Percentiles rank a stretch among this genome's conserved stretches.
Conservation (phyloP, 208 protist species). For the Kentomonas sorsogonicus region DNA sequence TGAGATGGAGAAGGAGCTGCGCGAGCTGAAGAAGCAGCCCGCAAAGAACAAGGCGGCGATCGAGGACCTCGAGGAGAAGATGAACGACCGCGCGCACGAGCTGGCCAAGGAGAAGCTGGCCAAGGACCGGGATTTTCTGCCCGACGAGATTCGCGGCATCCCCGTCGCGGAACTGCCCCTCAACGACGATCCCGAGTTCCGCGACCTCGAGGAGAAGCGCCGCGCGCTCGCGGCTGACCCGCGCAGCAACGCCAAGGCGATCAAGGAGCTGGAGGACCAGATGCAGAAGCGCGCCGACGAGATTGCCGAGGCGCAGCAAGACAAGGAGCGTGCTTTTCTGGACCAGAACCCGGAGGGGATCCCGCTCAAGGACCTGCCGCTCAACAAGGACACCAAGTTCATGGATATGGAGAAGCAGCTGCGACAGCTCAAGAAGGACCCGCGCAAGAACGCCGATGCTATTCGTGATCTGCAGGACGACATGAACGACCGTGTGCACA, state of each 20-base stretch:
- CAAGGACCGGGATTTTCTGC: conserved; percentile 46
- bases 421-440: conserved; percentile 42
- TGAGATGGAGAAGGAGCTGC: conserved; percentile 58
- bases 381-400: conserved; percentile 57
- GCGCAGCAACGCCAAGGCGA: conserved; percentile 27
- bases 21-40: conserved; percentile 58
- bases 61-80: conserved; percentile 49
- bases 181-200: conserved; percentile 57
- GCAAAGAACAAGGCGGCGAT: conserved; percentile 55
- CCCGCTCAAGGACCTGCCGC: conserved; percentile 37
- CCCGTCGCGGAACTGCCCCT: conserved; percentile 50
- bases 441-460: conserved; percentile 26
- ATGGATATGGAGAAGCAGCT: conserved; percentile 43
- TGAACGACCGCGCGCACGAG: conserved; percentile 64
- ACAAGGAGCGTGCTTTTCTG: conserved; percentile 48
- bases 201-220: conserved; percentile 45
- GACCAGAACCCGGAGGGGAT: conserved; percentile 53
- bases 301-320: conserved; percentile 48
- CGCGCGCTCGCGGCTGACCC: conserved; percentile 52
- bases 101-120: conserved; percentile 56
- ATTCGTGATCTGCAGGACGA: conserved; percentile 49
- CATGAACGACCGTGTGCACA: conserved; percentile 44
- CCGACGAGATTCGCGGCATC: conserved; percentile 49
- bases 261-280: conserved; percentile 48
- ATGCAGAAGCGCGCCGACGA: conserved; percentile 53